Evolutionary conservation across 805 yeast species (phyloP), one percentile per base, ranked within the genome.

Genomic region (Monosporozyma solicola): DNA sequence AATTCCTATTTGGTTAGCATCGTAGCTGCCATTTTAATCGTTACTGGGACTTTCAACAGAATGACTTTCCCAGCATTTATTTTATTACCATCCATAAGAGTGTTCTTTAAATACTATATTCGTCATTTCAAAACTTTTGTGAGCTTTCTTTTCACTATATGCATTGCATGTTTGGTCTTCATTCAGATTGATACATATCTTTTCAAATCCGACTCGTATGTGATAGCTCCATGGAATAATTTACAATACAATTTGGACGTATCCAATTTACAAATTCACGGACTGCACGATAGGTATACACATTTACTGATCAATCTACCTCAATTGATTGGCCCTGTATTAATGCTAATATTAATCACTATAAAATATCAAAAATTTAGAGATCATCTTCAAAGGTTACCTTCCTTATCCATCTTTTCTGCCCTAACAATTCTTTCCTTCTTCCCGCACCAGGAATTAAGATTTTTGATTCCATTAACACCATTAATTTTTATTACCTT

Each of bases 381-480:
- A 22, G 29, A 22, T 24, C 46, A 24, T 24, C 27, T 43, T 10
- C 46, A 43, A 43, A 63, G 54, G 13, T 71, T 84, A 1, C 83
- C 91, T 1, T 77, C 80, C 56, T 68, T 82, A 41, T 68, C 91
- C 1, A 72, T 84, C 0, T 53, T 79, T 2, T 81, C 96, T 4
- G 95, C 90, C 0, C 29, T 87, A 1, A 4, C 73, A 0, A 52
- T 80, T 3, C 72, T 94, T 29, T 88, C 97, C 0, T 2, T 80
- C 0, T 76, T 89, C 24, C 95, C 95, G 15, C 99, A 94, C 66
- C 99, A 94, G 67, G 99, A 94, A 64, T 74, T 89, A n/a, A 73
- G 99, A 51, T 94, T 94, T 64, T 69, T 95, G 46, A 64, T 83
- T 0, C 98, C 99, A 0, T 63, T 85, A 22, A 72, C 86, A 1